Evolutionary conservation across 1,139 yeast species (phyloP), one percentile per base, ranked within the genome.

Genomic region (Blastobotrys illinoisensis): DNA sequence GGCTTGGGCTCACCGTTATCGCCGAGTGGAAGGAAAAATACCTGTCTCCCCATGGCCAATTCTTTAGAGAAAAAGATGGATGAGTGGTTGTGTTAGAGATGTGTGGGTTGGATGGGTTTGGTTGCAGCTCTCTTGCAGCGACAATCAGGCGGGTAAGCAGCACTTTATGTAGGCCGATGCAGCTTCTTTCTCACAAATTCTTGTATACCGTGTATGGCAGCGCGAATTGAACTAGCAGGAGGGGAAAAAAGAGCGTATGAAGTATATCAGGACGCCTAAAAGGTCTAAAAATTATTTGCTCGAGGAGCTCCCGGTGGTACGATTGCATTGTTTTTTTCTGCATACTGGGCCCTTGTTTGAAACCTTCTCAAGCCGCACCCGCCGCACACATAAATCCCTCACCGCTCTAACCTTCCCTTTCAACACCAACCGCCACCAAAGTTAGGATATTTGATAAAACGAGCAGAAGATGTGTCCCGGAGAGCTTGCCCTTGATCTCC

Each of bases 1-100:
- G 67, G 65, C 23, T 57, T 49, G 2, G 73, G 73, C 32, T 60
- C 64, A 19, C 73, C 73, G 19, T 59, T 53, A 52, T 63, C 66
- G n/a, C 65, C 59, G 48, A 70, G 61, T 5, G 68, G 65, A 48
- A 67, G 54, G 26, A 48, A 53, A 46, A 50, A 54, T 9, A 54
- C 54, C 19, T 54, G 32, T 26, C 11, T 7, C 32, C 32, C 32
- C 32, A 26, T 26, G 23, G 23, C 23, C 23, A 21, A 21, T 21
- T 21, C 23, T 21, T 21, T 21, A 21, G n/a, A n/a, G n/a, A n/a
- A n/a, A 21, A 21, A 4, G 23, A 21, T 5, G 32, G 6, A 9
- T 26, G 13, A 26, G 11, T 26, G 32, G 32, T 26, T 26, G 13
- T 2, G 32, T 5, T 26, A 5, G 32, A 11, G 13, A 26, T 26